phyloP scores from a whole-genome alignment of 2,329 filamentous ascomycete species.

The Coleophoma cylindrospora region DNA sequence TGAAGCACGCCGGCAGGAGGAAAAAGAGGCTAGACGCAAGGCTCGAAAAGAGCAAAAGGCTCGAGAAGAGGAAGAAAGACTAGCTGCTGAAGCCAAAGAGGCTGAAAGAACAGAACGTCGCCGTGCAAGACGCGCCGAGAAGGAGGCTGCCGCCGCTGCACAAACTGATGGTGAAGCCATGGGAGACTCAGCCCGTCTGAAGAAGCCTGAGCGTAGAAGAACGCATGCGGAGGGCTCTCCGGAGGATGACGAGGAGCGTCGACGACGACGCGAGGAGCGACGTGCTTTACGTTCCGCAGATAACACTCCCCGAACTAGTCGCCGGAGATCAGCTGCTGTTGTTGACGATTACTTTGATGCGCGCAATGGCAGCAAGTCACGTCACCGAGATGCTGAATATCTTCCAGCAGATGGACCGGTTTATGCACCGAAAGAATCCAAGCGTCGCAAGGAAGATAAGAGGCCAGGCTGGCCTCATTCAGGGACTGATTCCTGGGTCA shows the following conservation, averaged over 20 bases:
- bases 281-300: constrained; percentile 34
- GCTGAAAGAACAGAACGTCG: constrained; percentile 44
- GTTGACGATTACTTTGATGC: constrained; percentile 41
- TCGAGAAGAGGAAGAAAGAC: constrained; percentile 34
- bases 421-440: constrained; percentile 15
- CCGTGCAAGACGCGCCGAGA: constrained; percentile 35
- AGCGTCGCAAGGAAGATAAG: constrained; percentile 14
- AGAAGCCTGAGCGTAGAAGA: constrained; percentile 41
- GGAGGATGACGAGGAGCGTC: constrained; percentile 50
- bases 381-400: constrained; percentile 23
- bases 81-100: constrained; percentile 29
- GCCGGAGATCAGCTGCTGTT: constrained; percentile 36
- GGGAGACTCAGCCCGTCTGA: constrained; percentile 35
- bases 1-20: constrained; percentile 47
- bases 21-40: constrained; percentile 53
- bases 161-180: constrained; percentile 40
- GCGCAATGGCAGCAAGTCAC: constrained; percentile 34
- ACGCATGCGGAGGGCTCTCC: constrained; percentile 36
- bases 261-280: constrained; percentile 47
- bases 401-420: constrained; percentile 20
- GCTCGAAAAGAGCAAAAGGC: constrained; percentile 48
- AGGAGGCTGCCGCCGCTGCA: constrained; percentile 41
- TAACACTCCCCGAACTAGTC: constrained; percentile 26
- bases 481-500: constrained; percentile 62
- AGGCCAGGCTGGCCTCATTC: constrained; percentile 53